These are phyloP conservation scores for Colletotrichum agaves DNA, from an alignment of 2,329 filamentous ascomycete species.

Conservation along the genomic window DNA sequence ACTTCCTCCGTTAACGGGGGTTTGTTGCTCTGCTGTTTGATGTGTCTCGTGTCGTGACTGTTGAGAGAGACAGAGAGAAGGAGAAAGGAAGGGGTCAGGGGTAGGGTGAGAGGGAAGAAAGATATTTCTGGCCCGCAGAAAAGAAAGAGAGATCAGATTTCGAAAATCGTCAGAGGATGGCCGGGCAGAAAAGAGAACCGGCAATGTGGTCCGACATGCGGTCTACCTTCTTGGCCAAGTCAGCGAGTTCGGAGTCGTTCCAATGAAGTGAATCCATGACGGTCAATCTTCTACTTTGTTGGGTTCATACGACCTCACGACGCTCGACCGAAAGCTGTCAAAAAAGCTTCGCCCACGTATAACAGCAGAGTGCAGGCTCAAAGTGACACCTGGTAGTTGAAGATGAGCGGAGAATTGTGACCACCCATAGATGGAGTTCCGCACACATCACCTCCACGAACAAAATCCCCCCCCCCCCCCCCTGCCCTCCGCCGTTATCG, in stretches of 20 bases:
- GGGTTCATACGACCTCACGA: too few species aligned
- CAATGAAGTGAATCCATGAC: too few species aligned
- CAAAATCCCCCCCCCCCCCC: too few species aligned
- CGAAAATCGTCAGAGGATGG: background rate
- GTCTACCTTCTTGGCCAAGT: background rate
- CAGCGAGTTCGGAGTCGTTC: background rate
- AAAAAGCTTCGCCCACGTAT: background rate
- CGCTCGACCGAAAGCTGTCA: too few species aligned
- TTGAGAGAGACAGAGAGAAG: background rate
- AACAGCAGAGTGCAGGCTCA: background rate
- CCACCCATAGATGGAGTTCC: background rate
- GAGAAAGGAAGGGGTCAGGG: background rate
- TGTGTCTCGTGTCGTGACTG: background rate
- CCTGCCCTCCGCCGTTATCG: background rate
- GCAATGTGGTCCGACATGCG: background rate
- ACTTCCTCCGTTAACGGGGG: background rate
- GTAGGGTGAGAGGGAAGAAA: conserved; percentile 7
- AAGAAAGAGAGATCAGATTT: background rate
- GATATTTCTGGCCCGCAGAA: conserved; percentile 18
- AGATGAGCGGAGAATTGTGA: conserved; percentile 8
- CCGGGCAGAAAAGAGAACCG: conserved; percentile 1
- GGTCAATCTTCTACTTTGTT: too few species aligned
- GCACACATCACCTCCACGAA: background rate
- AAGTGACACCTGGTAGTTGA: background rate
- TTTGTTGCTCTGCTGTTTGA: background rate